phyloP scores from a whole-genome alignment of 345 rosid genomes.

The Eucalyptus albens region DNA sequence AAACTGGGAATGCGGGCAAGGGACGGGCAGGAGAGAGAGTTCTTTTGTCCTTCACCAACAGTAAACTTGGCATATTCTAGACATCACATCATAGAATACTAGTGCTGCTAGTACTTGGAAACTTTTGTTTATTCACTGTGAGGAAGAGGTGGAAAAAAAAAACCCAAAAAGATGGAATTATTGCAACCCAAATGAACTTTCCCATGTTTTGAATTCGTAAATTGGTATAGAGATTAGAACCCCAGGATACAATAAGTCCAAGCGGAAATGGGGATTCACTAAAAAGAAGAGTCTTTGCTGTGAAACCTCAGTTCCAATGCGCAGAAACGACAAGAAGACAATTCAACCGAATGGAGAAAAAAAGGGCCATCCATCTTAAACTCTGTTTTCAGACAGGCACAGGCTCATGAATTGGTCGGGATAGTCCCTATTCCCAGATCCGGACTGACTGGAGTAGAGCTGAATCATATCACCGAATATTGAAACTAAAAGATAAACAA shows the following conservation, averaged over 20 bases:
- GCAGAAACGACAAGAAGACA: background rate
- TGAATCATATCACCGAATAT: background rate
- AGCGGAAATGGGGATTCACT: background rate
- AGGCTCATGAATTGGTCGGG: background rate
- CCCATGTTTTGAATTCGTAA: background rate
- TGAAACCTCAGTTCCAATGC: background rate
- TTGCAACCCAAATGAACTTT: background rate
- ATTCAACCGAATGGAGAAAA: background rate
- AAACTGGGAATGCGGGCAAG: slow-evolving; percentile 2
- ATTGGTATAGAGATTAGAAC: background rate
- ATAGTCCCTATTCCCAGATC: background rate
- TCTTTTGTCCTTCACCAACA: slow-evolving; percentile 8
- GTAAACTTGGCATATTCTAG: slow-evolving; percentile 28
- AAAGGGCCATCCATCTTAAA: background rate
- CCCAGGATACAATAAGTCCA: background rate
- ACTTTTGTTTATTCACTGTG: background rate
- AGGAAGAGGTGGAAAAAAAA: background rate
- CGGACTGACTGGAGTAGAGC: background rate
- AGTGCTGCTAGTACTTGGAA: background rate
- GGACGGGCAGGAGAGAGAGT: slow-evolving; percentile 17
- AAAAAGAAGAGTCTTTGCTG: background rate
- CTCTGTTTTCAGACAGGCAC: background rate
- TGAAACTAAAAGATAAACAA: background rate
- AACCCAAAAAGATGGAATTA: background rate
- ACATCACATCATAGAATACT: background rate